Evolutionary conservation across 768 basidiomycete species (phyloP).

Genomic region (Lentinula sp.): DNA sequence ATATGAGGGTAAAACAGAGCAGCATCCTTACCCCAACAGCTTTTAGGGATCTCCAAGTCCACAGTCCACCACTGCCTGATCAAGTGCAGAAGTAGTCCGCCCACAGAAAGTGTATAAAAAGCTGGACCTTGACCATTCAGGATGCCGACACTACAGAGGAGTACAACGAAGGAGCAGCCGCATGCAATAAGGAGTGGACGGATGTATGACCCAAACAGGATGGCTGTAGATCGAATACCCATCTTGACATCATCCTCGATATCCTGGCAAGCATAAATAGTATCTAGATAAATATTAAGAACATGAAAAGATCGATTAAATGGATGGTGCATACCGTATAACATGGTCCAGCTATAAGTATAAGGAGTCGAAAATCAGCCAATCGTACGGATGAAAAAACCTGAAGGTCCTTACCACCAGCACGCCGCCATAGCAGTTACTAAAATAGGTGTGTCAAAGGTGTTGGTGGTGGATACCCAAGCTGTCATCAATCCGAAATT

Average conservation of each 20-base stretch:
- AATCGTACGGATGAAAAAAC: neutral
- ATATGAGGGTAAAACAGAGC: neutral
- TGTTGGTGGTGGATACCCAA: slow-evolving; percentile 35
- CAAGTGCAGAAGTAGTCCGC: slow-evolving; percentile 17
- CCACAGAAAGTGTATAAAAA: slow-evolving; percentile 20
- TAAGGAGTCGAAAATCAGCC: neutral
- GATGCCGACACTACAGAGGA: slow-evolving; percentile 48
- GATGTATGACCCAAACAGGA: slow-evolving; percentile 60
- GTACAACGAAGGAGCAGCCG: slow-evolving; percentile 42
- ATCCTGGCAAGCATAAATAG: slow-evolving; percentile 78
- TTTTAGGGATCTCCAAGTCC: slow-evolving; percentile 15
- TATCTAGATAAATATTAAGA: slow-evolving; percentile 28
- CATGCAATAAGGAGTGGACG: slow-evolving; percentile 50
- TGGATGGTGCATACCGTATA: slow-evolving; percentile 30
- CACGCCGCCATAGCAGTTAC: slow-evolving; percentile 30
- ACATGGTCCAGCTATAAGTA: slow-evolving; percentile 41
- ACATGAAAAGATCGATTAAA: neutral
- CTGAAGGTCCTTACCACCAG: slow-evolving; percentile 35
- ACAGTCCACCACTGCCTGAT: slow-evolving; percentile 19
- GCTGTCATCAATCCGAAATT: slow-evolving; percentile 47
- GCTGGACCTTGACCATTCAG: slow-evolving; percentile 42
- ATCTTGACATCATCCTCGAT: slow-evolving; percentile 65
- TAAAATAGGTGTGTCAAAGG: slow-evolving; percentile 26
- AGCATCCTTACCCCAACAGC: slow-evolving; percentile 16
- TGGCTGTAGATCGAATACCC: slow-evolving; percentile 73